Evolutionary conservation across 441 rosid genomes (phyloP).

Genomic region (California macrophylla): DNA sequence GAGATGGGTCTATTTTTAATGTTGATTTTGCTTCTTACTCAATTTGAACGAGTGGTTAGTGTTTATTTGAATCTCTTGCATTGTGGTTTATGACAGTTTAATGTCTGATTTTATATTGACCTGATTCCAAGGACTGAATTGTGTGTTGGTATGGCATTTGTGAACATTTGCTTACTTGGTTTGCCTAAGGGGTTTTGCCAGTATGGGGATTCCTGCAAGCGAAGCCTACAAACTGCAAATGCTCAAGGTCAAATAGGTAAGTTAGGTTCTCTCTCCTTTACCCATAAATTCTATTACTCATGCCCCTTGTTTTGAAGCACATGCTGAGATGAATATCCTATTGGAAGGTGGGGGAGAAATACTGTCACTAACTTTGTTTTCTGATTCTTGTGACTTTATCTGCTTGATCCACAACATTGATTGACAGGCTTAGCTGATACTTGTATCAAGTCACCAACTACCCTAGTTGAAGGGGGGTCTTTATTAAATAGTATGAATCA

Average conservation of each 20-base stretch:
- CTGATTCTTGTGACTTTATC: neutral
- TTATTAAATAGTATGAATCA: conserved; percentile 18
- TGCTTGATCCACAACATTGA: conserved; percentile 3
- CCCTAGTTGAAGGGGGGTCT: conserved; percentile 22
- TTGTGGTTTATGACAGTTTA: neutral
- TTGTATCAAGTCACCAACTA: conserved; percentile 7
- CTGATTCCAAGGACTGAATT: neutral
- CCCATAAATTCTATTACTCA: no score
- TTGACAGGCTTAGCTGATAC: conserved; percentile 13
- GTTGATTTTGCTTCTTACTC: neutral
- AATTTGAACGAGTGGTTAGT: neutral
- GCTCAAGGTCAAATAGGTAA: conserved; percentile 26
- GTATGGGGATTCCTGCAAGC: conserved; percentile 58
- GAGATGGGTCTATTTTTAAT: neutral
- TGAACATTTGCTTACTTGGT: neutral
- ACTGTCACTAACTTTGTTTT: neutral
- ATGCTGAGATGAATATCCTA: no score
- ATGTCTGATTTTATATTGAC: neutral
- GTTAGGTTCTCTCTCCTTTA: neutral
- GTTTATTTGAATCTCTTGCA: neutral
- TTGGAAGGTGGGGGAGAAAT: neutral
- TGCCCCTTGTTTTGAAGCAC: no score
- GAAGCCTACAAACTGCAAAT: conserved; percentile 3
- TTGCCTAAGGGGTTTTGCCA: conserved; percentile 63
- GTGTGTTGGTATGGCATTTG: neutral